Evolutionary conservation across 202 grass and related monocot species (phyloP), one percentile per base, ranked within the genome.

Genomic region (Saccharum hybrid): DNA sequence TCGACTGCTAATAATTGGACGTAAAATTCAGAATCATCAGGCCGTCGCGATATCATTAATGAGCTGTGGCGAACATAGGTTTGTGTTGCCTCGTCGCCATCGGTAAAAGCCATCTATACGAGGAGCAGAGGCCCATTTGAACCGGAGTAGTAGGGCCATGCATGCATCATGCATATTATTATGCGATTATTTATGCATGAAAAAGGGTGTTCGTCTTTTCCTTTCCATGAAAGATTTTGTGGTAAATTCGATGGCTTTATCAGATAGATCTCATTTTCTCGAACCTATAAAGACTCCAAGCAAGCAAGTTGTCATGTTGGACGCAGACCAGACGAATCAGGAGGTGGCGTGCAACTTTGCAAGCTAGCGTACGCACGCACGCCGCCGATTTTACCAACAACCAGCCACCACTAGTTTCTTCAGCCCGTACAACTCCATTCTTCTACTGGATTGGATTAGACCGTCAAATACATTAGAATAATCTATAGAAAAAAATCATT

Each of bases 141-240:
- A 59, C 8, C 11, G n/a, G 14, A 40, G 4, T 22, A 8, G 11
- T 21, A 57, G 51, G 21, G 16, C 60, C 68, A 9, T 65, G 64
- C 72, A 54, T 30, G 65, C 66, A 31, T 60, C 19, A 28, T 28
- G 28, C 28, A 28, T 28, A 28, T 23, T 61, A 61, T 3, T 26
- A 26, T 61, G 21, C 8, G 11, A 22, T 22, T 45, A 8, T 54
- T 56, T 65, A 56, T n/a, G 9, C 51, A 60, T 45, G 23, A 49
- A 83, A 26, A 26, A 67, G 23, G 38, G 59, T 21, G 45, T 42
- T 82, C 66, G 1, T 83, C 66, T 63, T 49, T 78, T 78, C 33
- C 16, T 52, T 42, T 18, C 13, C 45, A 3, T 15, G 36, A 46
- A 19, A 19, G 79, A 71, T n/a, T 61, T 42, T 61, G 52, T 10